Conservation (phyloP, 1,284 basidiomycete genomes). For the Tilletiopsis washingtonensis region DNA sequence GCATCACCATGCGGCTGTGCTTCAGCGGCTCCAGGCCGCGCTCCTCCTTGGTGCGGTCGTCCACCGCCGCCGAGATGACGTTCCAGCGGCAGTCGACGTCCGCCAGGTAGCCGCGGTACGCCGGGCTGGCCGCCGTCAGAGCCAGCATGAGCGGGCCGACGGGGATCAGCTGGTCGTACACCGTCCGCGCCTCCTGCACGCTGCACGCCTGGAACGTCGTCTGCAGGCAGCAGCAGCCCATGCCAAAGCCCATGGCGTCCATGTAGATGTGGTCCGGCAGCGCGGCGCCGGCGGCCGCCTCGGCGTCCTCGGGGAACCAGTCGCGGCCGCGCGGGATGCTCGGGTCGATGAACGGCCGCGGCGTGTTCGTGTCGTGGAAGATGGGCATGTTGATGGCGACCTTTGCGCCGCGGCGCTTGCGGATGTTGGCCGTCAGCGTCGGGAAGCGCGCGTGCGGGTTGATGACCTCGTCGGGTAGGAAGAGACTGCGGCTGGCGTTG, state of each 20-base stretch:
- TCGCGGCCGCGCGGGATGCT: constrained; percentile 76
- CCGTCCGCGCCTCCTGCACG: constrained; percentile 76
- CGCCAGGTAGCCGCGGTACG: constrained; percentile 86
- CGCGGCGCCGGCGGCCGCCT: constrained; percentile 77
- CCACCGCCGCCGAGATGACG: constrained; percentile 91
- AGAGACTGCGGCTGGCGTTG: constrained; percentile 77
- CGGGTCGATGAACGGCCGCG: constrained; percentile 79
- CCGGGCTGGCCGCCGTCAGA: constrained; percentile 83
- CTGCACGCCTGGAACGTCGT: constrained; percentile 96
- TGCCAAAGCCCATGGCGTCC: constrained; percentile 99
- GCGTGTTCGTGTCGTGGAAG: constrained; percentile 80
- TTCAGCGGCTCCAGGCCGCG: constrained; percentile 58
- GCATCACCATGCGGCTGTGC: constrained; percentile 3
- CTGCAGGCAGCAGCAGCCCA: constrained; percentile 97
- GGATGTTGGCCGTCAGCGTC: constrained; percentile 93
- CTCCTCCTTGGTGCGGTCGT: constrained; percentile 92
- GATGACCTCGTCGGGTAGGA: constrained; percentile 89
- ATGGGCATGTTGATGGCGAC: constrained; percentile 93
- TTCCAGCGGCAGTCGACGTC: constrained; percentile 99
- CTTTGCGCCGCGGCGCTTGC: constrained; percentile 79
- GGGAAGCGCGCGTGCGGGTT: constrained; percentile 97
- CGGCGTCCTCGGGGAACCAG: constrained; percentile 71
- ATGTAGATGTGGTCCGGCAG: constrained; percentile 87
- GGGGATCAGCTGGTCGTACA: constrained; percentile 92
- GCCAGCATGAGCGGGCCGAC: constrained; percentile 94